Base-by-base conservation (phyloP, 2,329 filamentous ascomycete species). In the Cercospora sesami region DNA sequence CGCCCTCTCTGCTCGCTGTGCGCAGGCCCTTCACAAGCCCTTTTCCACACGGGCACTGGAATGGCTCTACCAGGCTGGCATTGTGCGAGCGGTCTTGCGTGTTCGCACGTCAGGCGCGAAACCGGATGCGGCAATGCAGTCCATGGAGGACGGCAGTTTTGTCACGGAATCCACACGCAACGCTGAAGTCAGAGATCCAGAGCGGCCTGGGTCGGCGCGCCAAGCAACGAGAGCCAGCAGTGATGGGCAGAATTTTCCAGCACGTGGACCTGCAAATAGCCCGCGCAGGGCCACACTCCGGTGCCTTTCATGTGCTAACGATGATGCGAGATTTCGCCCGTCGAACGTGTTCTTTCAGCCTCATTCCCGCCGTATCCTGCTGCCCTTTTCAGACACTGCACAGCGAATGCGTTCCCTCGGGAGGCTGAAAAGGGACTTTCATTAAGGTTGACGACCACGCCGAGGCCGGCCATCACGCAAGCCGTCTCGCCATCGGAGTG, bases 61-160 rank as follows among this genome's bases (percentile, higher is more conserved):
- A 64, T 39, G 64, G 57, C 26, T 51, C 53, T 58, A 60, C 59
- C 68, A 66, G 51, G 31, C 26, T 55, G 53, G 42, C 39, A 57
- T 36, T 63, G 61, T 61, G 21, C 7, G 36, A 39, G 30, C 48
- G 14, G 63, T 62, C 26, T 33, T 67, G 66, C 64, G 63, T 39
- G 58, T 66, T 61, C 53, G 57, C 65, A 64, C 65, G 60, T 59
- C 55, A 60, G 57, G 63, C 57, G 66, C 65, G 65, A 66, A 33
- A 58, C 68, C 65, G 39, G 60, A 66, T 64, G 0, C 36, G 68
- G 53, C 62, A 66, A 68, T 60, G 59, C 31, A 64, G 48, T 70
- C 68, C 68, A 68, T 63, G 60, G 53, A 31, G 18, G 62, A 9
- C 18, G 16, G 30, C 18, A 16, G 48, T 64, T 53, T 42, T 64